phyloP scores from a whole-genome alignment of 1,284 basidiomycete species.

The Sphagnurus paluster region DNA sequence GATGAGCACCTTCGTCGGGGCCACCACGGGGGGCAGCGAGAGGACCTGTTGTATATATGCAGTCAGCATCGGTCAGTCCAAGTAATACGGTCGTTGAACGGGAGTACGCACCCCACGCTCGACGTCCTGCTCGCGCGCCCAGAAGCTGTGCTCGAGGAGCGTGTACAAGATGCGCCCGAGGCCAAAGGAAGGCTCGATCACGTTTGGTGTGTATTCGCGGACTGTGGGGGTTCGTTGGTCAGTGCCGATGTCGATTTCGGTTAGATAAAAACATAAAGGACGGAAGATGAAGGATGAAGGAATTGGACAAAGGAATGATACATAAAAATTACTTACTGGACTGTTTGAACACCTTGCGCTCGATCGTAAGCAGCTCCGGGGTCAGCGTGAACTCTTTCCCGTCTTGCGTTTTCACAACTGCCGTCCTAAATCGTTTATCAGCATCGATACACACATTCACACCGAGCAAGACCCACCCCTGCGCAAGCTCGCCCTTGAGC shows the following conservation, averaged over 20 bases:
- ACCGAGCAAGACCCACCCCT: slow-evolving; percentile 56
- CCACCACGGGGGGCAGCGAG: slow-evolving; percentile 87
- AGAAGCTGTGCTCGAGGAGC: slow-evolving; percentile 94
- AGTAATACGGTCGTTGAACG: slow-evolving; percentile 6
- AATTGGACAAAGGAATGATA: background rate
- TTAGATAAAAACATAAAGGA: too few species aligned
- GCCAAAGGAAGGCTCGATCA: slow-evolving; percentile 99
- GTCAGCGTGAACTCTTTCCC: slow-evolving; percentile 76
- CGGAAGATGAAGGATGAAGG: slow-evolving; percentile 11
- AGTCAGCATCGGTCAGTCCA: slow-evolving; percentile 14
- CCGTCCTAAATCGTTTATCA: slow-evolving; percentile 36
- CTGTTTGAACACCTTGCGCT: slow-evolving; percentile 88
- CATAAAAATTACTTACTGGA: slow-evolving; percentile 60
- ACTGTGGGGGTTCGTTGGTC: slow-evolving; percentile 45
- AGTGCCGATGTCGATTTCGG: too few species aligned
- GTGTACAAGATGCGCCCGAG: slow-evolving; percentile 96
- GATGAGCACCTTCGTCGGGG: slow-evolving; percentile 95
- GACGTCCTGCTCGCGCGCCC: slow-evolving; percentile 90
- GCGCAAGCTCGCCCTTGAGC: slow-evolving; percentile 74
- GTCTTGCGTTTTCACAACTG: slow-evolving; percentile 53
- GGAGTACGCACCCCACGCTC: slow-evolving; percentile 73
- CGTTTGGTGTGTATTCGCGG: slow-evolving; percentile 95
- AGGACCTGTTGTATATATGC: slow-evolving; percentile 66
- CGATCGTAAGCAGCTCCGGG: slow-evolving; percentile 77
- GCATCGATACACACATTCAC: slow-evolving; percentile 17